These are phyloP conservation scores for Globisporangium nodosum DNA, from an alignment of 352 stramenopile genomes.

Conservation along the genomic window DNA sequence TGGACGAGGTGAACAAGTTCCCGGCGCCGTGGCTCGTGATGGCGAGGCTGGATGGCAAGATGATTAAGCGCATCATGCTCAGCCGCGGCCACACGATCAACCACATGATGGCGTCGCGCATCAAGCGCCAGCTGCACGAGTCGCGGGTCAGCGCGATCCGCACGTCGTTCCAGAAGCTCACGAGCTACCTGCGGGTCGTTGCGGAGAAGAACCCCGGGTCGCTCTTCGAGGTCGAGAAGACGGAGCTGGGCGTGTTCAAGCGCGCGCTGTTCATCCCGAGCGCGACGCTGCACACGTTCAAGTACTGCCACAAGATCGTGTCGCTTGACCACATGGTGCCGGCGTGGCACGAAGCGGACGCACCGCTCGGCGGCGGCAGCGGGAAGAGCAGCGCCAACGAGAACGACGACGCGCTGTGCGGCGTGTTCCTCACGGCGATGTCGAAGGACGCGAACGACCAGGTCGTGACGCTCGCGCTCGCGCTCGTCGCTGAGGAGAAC, in stretches of 20 bases:
- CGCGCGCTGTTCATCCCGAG: slow-evolving; percentile 57
- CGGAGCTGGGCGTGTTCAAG: slow-evolving; percentile 45
- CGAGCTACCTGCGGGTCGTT: slow-evolving; percentile 55
- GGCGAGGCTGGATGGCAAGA: slow-evolving; percentile 67
- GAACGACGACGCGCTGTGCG: slow-evolving; percentile 64
- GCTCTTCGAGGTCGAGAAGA: slow-evolving; percentile 44
- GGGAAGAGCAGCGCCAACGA: slow-evolving; percentile 45
- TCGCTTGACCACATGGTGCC: slow-evolving; percentile 51
- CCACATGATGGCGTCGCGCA: slow-evolving; percentile 81
- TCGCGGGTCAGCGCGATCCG: slow-evolving; percentile 49
- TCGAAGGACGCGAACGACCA: slow-evolving; percentile 76
- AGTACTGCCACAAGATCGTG: slow-evolving; percentile 55
- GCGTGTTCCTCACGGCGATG: slow-evolving; percentile 66
- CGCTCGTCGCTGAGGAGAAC: slow-evolving; percentile 59
- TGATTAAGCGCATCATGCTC: slow-evolving; percentile 66
- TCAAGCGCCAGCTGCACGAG: slow-evolving; percentile 68
- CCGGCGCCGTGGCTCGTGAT: slow-evolving; percentile 50
- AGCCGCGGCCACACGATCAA: slow-evolving; percentile 71
- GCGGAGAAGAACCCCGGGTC: slow-evolving; percentile 65
- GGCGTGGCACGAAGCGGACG: slow-evolving; percentile 30
- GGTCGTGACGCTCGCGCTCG: slow-evolving; percentile 56
- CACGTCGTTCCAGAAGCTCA: slow-evolving; percentile 60
- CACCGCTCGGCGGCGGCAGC: slow-evolving; percentile 9
- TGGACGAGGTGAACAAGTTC: slow-evolving; percentile 59
- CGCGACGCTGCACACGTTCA: slow-evolving; percentile 45